A percentile compares a stretch with the other conserved stretches of the same genome.
phyloP scores from a whole-genome alignment of 305 asterid species.

The Ilex paraguariensis region DNA sequence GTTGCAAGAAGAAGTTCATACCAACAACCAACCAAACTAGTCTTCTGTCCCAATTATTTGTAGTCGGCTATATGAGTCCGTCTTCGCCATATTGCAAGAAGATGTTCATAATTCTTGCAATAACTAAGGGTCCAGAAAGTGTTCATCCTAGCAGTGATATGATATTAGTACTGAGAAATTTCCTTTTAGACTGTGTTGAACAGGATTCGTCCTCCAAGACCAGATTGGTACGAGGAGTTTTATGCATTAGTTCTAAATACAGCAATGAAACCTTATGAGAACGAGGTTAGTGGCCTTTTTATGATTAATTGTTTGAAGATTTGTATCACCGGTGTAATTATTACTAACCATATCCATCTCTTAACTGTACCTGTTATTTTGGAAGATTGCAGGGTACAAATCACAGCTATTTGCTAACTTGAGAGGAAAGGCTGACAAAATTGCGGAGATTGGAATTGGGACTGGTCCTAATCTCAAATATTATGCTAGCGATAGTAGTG shows the following conservation, averaged over 20 bases:
- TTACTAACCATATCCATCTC: conserved; percentile 4
- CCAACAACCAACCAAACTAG: too few relatives aligned
- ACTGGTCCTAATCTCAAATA: conserved; percentile 89
- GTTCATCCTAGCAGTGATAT: conserved; percentile 6
- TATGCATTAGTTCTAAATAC: conserved; percentile 65
- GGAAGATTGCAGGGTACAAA: conserved; percentile 78
- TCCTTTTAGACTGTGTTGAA: conserved; percentile 53
- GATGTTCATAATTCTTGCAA: not conserved
- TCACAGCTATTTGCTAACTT: conserved; percentile 56
- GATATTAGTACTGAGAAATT: conserved; percentile 6
- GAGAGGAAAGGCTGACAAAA: conserved; percentile 52
- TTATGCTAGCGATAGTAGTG: conserved; percentile 46
- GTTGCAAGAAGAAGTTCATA: not conserved
- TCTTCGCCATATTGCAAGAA: not conserved
- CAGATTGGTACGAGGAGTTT: conserved; percentile 91
- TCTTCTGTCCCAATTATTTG: too few relatives aligned
- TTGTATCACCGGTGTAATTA: conserved; percentile 8
- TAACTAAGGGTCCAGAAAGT: not conserved
- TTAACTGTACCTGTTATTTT: conserved; percentile 13
- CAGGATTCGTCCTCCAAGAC: conserved; percentile 72
- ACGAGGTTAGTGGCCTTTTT: conserved; percentile 50
- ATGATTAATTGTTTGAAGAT: conserved; percentile 2
- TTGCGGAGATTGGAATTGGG: conserved; percentile 90
- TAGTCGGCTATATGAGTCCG: too few relatives aligned
- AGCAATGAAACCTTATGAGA: conserved; percentile 57